phyloP scores from a whole-genome alignment of 23 red algal genomes.

The Gracilaria gracilis region DNA sequence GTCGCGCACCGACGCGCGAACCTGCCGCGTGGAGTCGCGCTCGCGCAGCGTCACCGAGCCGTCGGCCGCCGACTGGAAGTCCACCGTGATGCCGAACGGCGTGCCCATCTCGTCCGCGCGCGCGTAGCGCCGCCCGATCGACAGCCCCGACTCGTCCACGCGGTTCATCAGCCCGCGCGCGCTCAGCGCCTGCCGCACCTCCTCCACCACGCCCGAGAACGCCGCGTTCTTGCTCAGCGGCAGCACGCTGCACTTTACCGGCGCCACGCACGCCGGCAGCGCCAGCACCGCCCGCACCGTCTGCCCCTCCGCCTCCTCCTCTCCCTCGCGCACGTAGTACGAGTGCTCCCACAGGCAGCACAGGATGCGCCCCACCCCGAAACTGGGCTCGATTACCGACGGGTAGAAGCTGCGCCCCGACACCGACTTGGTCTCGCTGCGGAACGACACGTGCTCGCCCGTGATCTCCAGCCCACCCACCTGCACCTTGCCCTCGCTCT shows the following conservation, averaged over 20 bases:
- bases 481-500: slow-evolving; percentile 40
- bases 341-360: slow-evolving; percentile 97
- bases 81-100: slow-evolving; percentile 97
- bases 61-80: slow-evolving; percentile 82
- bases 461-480: slow-evolving; percentile 45
- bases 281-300: slow-evolving; percentile 82
- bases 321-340: slow-evolving; percentile 91
- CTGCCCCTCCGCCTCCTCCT: slow-evolving; percentile 68
- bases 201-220: slow-evolving; percentile 67
- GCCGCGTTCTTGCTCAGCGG: slow-evolving; percentile 86
- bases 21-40: slow-evolving; percentile 92
- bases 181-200: slow-evolving; percentile 55
- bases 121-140: slow-evolving; percentile 94
- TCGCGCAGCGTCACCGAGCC: slow-evolving; percentile 90
- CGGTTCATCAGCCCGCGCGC: slow-evolving; percentile 56
- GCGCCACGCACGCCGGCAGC: slow-evolving; percentile 79
- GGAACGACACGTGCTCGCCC: slow-evolving; percentile 74
- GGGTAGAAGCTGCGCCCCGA: slow-evolving; percentile 90
- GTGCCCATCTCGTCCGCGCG: slow-evolving; percentile 96
- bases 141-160: slow-evolving; percentile 87
- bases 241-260: slow-evolving; percentile 88
- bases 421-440: slow-evolving; percentile 62
- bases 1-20: slow-evolving; percentile 66
- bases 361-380: slow-evolving; percentile 94
- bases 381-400: slow-evolving; percentile 98